A percentile compares a stretch with the other conserved stretches of the same genome.
Conservation (phyloP, 2,329 filamentous ascomycete genomes). For the Zymoseptoria tritici region DNA sequence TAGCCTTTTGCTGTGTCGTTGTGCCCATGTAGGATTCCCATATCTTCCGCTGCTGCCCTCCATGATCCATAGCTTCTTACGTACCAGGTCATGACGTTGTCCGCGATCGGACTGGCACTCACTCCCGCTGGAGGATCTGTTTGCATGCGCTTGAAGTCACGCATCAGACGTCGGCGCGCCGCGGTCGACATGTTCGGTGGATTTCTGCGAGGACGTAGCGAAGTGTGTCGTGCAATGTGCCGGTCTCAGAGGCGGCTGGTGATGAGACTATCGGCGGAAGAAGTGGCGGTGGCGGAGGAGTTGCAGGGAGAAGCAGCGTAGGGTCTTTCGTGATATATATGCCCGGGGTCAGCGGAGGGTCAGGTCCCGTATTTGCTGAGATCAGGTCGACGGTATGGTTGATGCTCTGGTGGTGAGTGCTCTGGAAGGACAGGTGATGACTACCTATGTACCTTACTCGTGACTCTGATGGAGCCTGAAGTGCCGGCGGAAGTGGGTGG, state of each 20-base stretch:
- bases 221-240: neutral
- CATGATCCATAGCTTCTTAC: slow-evolving; percentile 16
- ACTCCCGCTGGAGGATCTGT: slow-evolving; percentile 95
- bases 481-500: neutral
- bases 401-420: neutral
- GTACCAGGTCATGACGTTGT: slow-evolving; percentile 96
- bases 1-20: neutral
- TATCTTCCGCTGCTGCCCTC: neutral
- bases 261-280: neutral
- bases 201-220: neutral
- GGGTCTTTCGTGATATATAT: neutral
- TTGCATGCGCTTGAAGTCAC: slow-evolving; percentile 99
- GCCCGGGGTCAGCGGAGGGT: neutral
- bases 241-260: neutral
- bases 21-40: neutral
- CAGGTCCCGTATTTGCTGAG: neutral
- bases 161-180: slow-evolving; percentile 92
- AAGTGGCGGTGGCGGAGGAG: neutral
- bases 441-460: no score
- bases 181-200: slow-evolving; percentile 72
- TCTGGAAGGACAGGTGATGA: neutral
- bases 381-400: neutral
- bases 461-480: neutral
- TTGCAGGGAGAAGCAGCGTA: neutral
- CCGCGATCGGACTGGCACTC: slow-evolving; percentile 88